Base-by-base conservation (phyloP, 495 filamentous ascomycete genomes). In the Xanthoparmelia taractica region DNA sequence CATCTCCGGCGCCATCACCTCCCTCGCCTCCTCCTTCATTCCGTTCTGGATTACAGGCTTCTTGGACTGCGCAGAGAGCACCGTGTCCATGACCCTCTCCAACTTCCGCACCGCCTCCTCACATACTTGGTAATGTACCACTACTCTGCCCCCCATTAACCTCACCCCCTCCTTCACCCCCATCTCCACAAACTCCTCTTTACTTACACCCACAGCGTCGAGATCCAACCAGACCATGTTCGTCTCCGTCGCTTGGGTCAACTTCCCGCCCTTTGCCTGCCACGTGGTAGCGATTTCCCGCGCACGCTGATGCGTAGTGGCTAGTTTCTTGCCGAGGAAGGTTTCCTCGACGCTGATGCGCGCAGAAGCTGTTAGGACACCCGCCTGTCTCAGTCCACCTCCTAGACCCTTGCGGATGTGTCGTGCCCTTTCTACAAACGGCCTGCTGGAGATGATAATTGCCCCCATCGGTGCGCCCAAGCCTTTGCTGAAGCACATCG, bases 141-240 rank as follows among this genome's bases (percentile, higher is more conserved):
- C 68, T 2, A 68, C 8, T 41, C 68, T 68, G 4, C 68, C 68
- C 4, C 68, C 68, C 45, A 66, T 57, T 11, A 68, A 41, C 45
- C 48, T 66, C 4, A 70, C 50, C 61, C 68, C 68, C 45, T 60
- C 61, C 58, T 58, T 60, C 0, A 68, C 66, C 47, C 59, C 68
- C 37, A 20, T 38, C 60, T 64, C 58, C 41, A 70, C 66, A 48
- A 64, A 66, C 45, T 38, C 59, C 55, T 64, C 47, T 45, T n/a
- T 41, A n/a, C 29, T 36, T 0, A 58, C 18, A 0, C 66, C 66
- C 60, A 75, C 75, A 2, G 68, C 68, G 31, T 86, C 83, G 36
- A 96, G 73, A 74, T 96, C 88, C 62, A 96, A 66, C 93, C 92
- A 97, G 20, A 95, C 84, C 88, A 96, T 96, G 73, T 97, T 96